A percentile compares a stretch with the other conserved stretches of the same genome.
phyloP scores from a whole-genome alignment of 1,139 yeast genomes.

The Diutina catenulata region DNA sequence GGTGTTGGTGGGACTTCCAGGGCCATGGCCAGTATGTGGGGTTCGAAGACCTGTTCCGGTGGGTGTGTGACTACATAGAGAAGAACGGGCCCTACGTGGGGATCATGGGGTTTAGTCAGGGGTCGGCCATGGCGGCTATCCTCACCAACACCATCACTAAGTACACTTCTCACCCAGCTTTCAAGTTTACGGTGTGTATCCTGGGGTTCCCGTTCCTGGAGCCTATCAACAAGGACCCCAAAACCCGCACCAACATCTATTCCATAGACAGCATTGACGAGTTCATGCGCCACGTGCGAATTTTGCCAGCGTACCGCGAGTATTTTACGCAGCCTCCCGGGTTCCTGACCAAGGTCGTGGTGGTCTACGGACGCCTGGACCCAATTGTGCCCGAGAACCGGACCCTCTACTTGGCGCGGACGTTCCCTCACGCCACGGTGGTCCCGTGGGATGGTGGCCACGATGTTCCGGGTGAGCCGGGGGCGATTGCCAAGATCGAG shows the following conservation, averaged over 20 bases:
- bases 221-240: not conserved
- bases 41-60: conserved; percentile 19
- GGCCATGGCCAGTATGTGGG: conserved; percentile 11
- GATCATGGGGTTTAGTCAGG: conserved; percentile 84
- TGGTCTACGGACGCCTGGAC: not conserved
- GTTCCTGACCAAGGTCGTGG: not conserved
- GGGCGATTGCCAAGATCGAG: not conserved
- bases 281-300: not conserved
- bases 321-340: not conserved
- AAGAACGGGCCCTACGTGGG: conserved; percentile 84
- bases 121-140: conserved; percentile 52
- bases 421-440: not conserved
- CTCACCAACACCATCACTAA: not conserved
- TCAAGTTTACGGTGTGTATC: conserved; percentile 1
- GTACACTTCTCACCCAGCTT: not conserved
- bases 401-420: not conserved
- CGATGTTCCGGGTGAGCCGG: not conserved
- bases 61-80: conserved; percentile 43
- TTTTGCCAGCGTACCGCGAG: not conserved
- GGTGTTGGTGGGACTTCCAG: conserved; percentile 11
- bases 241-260: not conserved
- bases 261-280: not conserved
- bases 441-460: conserved; percentile 1
- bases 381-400: not conserved
- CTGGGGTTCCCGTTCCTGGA: conserved; percentile 1